phyloP scores from a whole-genome alignment of 495 filamentous ascomycete genomes.

The Penicillium pulvis region DNA sequence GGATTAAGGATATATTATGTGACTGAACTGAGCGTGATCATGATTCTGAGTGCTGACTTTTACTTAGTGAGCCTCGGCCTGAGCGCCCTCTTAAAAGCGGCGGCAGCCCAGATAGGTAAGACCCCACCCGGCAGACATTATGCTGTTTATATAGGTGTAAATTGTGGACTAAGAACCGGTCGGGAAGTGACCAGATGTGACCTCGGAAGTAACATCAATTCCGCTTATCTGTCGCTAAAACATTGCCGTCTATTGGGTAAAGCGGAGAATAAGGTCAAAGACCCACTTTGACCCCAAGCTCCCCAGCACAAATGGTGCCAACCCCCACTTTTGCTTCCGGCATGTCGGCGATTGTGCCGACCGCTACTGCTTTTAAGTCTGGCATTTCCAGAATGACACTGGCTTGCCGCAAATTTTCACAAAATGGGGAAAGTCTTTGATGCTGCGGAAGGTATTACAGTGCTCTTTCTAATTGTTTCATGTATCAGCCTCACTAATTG shows the following conservation, averaged over 20 bases:
- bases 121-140: no score
- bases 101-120: no score
- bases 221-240: neutral
- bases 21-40: no score
- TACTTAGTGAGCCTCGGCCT: no score
- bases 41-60: no score
- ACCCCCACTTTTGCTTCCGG: neutral
- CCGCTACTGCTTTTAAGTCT: neutral
- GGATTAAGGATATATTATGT: no score
- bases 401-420: neutral
- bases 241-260: neutral
- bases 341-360: neutral
- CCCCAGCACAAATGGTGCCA: neutral
- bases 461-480: neutral
- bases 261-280: neutral
- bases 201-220: no score
- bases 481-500: neutral
- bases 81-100: no score
- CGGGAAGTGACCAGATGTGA: no score
- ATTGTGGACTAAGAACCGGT: no score
- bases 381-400: neutral
- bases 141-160: no score
- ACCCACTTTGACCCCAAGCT: neutral
- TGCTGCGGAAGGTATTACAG: neutral
- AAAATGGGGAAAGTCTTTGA: conserved; percentile 1